phyloP scores from a whole-genome alignment of 208 protist genomes.

The Leishmania lainsoni region DNA sequence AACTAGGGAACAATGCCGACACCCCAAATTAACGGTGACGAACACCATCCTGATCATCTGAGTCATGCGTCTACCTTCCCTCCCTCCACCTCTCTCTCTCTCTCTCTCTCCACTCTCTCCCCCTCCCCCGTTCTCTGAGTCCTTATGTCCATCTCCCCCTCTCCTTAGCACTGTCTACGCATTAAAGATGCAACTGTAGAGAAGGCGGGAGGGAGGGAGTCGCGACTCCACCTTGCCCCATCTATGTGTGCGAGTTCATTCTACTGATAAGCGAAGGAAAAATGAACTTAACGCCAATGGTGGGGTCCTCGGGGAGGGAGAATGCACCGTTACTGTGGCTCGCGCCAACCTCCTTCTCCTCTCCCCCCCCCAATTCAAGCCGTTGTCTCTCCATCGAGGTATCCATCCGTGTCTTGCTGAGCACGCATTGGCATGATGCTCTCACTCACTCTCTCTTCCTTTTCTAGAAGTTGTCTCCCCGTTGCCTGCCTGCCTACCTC shows the following conservation, averaged over 20 bases:
- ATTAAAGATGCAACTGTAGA: neutral
- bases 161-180: neutral
- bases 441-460: neutral
- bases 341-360: neutral
- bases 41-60: neutral
- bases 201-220: neutral
- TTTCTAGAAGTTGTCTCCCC: neutral
- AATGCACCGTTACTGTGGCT: neutral
- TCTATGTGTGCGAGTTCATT: neutral
- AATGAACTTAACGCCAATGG: neutral
- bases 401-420: neutral
- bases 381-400: neutral
- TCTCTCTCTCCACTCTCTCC: neutral
- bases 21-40: too few species aligned
- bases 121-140: neutral
- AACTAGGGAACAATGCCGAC: neutral
- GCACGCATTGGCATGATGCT: neutral
- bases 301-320: neutral
- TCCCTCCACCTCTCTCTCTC: too few species aligned
- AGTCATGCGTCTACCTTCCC: neutral
- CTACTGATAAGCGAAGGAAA: neutral
- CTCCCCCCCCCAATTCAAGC: neutral
- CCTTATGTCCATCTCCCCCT: too few species aligned
- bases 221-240: neutral
- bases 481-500: neutral